phyloP scores from a whole-genome alignment of 1,284 basidiomycete genomes.

The Chalciporus piperatoides region DNA sequence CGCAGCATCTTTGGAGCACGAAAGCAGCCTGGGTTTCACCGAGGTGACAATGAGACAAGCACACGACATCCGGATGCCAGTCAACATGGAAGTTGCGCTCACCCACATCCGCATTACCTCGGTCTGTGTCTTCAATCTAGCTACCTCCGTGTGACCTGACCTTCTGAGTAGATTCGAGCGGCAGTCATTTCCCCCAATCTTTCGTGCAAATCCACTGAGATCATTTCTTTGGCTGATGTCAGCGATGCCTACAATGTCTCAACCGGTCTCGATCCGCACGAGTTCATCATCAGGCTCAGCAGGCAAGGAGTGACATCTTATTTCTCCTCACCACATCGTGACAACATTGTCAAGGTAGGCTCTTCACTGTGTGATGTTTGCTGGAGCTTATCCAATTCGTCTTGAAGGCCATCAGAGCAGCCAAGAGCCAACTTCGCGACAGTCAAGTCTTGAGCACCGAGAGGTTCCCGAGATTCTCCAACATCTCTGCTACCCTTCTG shows the following conservation, averaged over 20 bases:
- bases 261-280: constrained; percentile 68
- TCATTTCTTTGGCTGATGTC: constrained; percentile 74
- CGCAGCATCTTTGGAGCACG: constrained; percentile 57
- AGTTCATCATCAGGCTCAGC: constrained; percentile 76
- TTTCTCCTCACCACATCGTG: constrained; percentile 65
- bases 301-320: constrained; percentile 67
- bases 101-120: constrained; percentile 69
- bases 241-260: constrained; percentile 83
- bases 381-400: constrained; percentile 3
- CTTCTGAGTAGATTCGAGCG: constrained; percentile 51
- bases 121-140: constrained; percentile 37
- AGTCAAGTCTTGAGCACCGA: constrained; percentile 56
- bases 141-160: constrained; percentile 7
- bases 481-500: constrained; percentile 78
- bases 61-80: constrained; percentile 59
- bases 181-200: constrained; percentile 59
- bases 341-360: constrained; percentile 70
- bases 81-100: constrained; percentile 56
- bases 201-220: constrained; percentile 72
- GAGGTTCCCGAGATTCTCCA: constrained; percentile 72
- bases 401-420: constrained; percentile 58
- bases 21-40: constrained; percentile 47
- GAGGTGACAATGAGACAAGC: constrained; percentile 63
- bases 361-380: background rate
- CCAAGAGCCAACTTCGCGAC: constrained; percentile 65